Base-by-base conservation (phyloP, 371 early-diverging fungal species). In the Mucor irregularis region DNA sequence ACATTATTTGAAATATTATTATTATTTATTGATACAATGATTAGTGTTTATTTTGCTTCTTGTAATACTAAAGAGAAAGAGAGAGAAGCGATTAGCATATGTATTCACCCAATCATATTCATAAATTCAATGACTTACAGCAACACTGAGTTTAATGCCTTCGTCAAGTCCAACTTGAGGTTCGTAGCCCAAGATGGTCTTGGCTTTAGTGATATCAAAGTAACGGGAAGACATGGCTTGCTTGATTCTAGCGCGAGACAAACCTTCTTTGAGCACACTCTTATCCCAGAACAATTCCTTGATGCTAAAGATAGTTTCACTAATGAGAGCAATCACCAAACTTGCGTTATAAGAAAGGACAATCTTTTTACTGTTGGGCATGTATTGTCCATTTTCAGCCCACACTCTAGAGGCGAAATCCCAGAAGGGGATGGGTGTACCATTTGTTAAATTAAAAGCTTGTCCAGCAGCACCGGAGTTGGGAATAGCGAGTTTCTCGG, bases 391-490 rank as follows among this genome's bases (percentile, higher is more conserved):
- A 49, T 81, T 78, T 42, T 75, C 73, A 4, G 73, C 71, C 88
- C 88, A 87, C 19, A 89, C 68, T 39, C 78, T 68, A 45, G 88
- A 81, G 44, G 88, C 78, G 56, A 93, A 87, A 61, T 93, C 91
- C 94, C 95, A 96, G 76, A 95, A 95, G 13, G 90, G 90, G n/a
- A 91, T 82, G 24, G 96, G 96, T 2, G 91, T 84, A 52, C 93
- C 95, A 60, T 96, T 94, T 51, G 96, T 97, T 61, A 97, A 86
- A 58, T 90, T 88, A 72, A 92, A 96, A 9, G 88, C 91, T 80
- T 94, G 73, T 9, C 88, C 86, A 11, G 73, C 73, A 5, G 62
- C 79, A 25, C 72, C 72, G 2, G 76, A 75, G 10, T 60, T 40
- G 8, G 74, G 52, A 26, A 66, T 66, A 5, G 74, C 61, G 29